Evolutionary conservation across 1,139 yeast species (phyloP).

Genomic region (Pichia terricola): DNA sequence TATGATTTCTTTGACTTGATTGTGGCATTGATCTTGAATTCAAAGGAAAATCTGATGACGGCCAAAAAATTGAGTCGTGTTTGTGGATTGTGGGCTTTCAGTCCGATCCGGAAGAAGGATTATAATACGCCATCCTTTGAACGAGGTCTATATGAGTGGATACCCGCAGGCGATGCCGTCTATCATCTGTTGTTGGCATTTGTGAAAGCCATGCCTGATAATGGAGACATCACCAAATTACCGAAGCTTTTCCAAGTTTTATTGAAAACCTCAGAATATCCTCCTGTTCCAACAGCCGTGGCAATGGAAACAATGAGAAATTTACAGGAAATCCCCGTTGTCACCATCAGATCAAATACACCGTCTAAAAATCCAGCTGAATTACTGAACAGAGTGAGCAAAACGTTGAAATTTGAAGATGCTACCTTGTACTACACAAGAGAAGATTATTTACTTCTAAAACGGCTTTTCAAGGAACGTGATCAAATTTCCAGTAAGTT

Average conservation of each 20-base stretch:
- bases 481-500: conserved; percentile 52
- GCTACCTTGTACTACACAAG: conserved; percentile 62
- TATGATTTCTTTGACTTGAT: conserved; percentile 78
- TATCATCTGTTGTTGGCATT: conserved; percentile 74
- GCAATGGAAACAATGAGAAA: conserved; percentile 31
- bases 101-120: conserved; percentile 22
- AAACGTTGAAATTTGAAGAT: conserved; percentile 59
- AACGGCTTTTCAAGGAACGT: conserved; percentile 56
- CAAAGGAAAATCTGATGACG: conserved; percentile 67
- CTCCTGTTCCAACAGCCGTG: conserved; percentile 34
- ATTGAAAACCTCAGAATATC: conserved; percentile 54
- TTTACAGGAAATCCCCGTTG: conserved; percentile 53
- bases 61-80: conserved; percentile 74
- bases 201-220: conserved; percentile 69
- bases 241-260: conserved; percentile 59
- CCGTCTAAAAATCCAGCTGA: conserved; percentile 54
- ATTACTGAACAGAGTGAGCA: conserved; percentile 50
- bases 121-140: conserved; percentile 36
- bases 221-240: conserved; percentile 44
- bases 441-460: conserved; percentile 71
- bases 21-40: conserved; percentile 73
- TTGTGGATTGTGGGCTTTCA: conserved; percentile 86
- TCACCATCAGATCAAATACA: conserved; percentile 53
- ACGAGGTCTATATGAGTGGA: conserved; percentile 72
- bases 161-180: conserved; percentile 75